Percentiles rank a stretch among this genome's conserved stretches.
These are phyloP conservation scores for Scutellaria baicalensis DNA, from an alignment of 257 asterid genomes.

Conservation along the genomic window DNA sequence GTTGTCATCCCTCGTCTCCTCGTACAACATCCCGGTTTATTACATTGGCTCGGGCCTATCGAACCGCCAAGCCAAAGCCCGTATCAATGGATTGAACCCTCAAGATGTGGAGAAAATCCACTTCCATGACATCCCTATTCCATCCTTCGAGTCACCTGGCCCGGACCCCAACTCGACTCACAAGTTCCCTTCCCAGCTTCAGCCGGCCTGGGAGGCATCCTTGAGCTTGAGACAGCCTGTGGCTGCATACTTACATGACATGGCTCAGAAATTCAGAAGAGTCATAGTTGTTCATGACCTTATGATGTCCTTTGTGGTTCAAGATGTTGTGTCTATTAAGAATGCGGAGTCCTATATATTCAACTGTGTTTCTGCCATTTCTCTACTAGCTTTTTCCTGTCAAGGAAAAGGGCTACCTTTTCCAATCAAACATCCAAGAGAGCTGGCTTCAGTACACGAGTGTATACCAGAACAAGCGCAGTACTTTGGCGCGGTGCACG, in stretches of 20 bases:
- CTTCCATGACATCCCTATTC: constrained; percentile 42
- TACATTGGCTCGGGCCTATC: constrained; percentile 29
- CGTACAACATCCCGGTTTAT: constrained; percentile 22
- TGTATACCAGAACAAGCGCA: not conserved
- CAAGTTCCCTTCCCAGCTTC: constrained; percentile 47
- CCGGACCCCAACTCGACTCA: constrained; percentile 33
- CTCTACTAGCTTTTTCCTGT: not conserved
- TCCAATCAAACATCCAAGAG: constrained; percentile 1
- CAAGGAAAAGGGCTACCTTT: constrained; percentile 10
- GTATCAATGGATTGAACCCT: constrained; percentile 25
- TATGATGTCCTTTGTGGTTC: constrained; percentile 37
- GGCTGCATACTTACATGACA: too few relatives aligned
- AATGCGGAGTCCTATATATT: constrained; percentile 49
- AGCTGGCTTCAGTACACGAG: constrained; percentile 13
- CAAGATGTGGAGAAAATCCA: constrained; percentile 20
- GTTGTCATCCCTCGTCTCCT: constrained; percentile 34
- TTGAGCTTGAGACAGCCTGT: constrained; percentile 24
- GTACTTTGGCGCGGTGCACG: constrained; percentile 4
- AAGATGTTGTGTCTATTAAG: constrained; percentile 29
- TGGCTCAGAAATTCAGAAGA: constrained; percentile 17
- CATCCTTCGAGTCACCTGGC: constrained; percentile 28
- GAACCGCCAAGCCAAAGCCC: constrained; percentile 42
- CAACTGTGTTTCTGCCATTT: constrained; percentile 33
- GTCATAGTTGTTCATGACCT: constrained; percentile 37
- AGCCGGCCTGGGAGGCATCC: constrained; percentile 30